These are phyloP conservation scores for Sclerotinia borealis DNA, from an alignment of 2,329 filamentous ascomycete species.

Conservation along the genomic window DNA sequence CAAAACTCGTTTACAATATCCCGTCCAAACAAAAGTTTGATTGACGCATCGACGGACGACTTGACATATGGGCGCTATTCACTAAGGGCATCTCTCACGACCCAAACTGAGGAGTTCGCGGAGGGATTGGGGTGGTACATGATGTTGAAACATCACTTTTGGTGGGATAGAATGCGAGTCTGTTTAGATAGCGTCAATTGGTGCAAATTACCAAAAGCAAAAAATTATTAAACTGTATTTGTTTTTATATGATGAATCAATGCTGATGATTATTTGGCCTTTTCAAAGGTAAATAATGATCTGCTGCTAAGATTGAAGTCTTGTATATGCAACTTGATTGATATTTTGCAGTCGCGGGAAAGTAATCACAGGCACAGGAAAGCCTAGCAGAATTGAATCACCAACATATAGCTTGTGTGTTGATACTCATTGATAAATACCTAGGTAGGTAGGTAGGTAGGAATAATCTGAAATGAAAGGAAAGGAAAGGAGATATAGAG, in stretches of 20 bases:
- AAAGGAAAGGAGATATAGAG: too few relatives aligned
- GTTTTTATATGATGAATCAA: background rate
- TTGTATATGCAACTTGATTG: too few relatives aligned
- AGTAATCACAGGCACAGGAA: too few relatives aligned
- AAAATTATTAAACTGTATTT: background rate
- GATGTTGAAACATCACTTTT: conserved; percentile 6
- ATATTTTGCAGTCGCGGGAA: too few relatives aligned
- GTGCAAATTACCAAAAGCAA: background rate
- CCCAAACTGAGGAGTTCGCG: conserved; percentile 7
- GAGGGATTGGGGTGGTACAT: conserved; percentile 13
- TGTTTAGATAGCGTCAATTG: conserved; percentile 25
- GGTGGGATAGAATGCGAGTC: conserved; percentile 25
- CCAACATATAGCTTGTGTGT: too few relatives aligned
- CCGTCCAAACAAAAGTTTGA: conserved; percentile 8
- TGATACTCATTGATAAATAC: too few relatives aligned
- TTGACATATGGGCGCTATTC: background rate
- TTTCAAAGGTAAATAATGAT: background rate
- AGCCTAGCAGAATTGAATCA: too few relatives aligned
- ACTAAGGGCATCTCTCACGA: background rate
- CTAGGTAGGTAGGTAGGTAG: background rate
- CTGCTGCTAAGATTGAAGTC: background rate
- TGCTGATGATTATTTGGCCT: too few relatives aligned
- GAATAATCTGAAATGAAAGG: background rate
- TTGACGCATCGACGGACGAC: conserved; percentile 7
- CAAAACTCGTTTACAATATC: background rate